Evolutionary conservation across 805 yeast species (phyloP), one percentile per base, ranked within the genome.

Genomic region (Metschnikowia henanensis): DNA sequence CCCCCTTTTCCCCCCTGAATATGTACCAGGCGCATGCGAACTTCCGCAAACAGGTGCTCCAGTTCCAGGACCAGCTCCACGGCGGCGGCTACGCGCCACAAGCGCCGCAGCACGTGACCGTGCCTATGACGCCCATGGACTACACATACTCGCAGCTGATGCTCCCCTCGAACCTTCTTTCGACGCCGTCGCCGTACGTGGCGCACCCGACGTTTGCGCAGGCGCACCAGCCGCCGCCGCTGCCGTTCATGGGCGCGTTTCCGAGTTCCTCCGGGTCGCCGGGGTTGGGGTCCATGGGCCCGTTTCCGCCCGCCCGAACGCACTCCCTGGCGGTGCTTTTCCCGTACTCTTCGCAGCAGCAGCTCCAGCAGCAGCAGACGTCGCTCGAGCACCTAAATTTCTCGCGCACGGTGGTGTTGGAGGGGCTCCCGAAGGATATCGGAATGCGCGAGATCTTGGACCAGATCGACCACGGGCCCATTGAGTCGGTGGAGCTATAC

Each of bases 91-190:
- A 15, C 16, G 13, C 30, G 28, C 18, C 45, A 23, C 47, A 28
- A 19, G 40, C 35, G 34, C 44, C 48, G 9, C 45, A 41, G n/a
- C 43, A 40, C 5, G 35, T 40, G 34, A 35, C 42, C 25, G 25
- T 39, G 30, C 53, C 55, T 33, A 40, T 49, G 51, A 51, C 57
- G 6, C 87, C 88, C 1, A 72, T 81, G 53, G 87, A 83, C 56
- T 59, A 76, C 44, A 64, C 75, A 4, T 82, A 81, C 53, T 81
- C 84, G 7, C 75, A 79, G 4, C 75, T 83, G 12, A 71, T 83
- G 70, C 63, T 83, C 16, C 90, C 90, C 1, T 66, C 83, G 15
- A 84, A 81, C 53, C 61, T 83, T 39, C 62, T 83, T 37, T 33
- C 47, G 19, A 37, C 56, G 8, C 56, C 79, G 3, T 81, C 87